phyloP scores from a whole-genome alignment of 305 asterid species.

The Fraxinus velutina region DNA sequence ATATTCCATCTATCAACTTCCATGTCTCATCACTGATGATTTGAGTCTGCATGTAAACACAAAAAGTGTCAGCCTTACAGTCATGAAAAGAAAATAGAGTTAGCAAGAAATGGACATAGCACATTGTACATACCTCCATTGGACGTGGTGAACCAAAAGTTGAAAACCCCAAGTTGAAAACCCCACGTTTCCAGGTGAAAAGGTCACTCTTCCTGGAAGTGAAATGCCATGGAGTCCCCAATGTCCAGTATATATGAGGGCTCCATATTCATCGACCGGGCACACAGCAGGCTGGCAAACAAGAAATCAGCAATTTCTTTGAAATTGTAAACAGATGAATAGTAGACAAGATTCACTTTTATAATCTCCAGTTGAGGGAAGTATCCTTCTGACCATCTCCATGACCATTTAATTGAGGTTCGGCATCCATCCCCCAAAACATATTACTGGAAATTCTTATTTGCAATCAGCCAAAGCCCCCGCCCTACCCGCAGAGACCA shows the following conservation, averaged over 20 bases:
- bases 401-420: background rate
- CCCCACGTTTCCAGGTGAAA: conserved; percentile 80
- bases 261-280: too few relatives aligned
- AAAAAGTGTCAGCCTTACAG: conserved; percentile 8
- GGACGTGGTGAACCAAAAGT: conserved; percentile 96
- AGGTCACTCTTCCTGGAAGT: conserved; percentile 94
- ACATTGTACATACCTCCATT: conserved; percentile 55
- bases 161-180: conserved; percentile 45
- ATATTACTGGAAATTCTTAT: background rate
- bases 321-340: background rate
- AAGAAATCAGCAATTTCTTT: too few relatives aligned
- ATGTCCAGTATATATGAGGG: too few relatives aligned
- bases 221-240: conserved; percentile 55
- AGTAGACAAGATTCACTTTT: background rate
- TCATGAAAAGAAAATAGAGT: background rate
- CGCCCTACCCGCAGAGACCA: background rate
- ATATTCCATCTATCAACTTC: conserved; percentile 75
- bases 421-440: background rate
- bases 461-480: background rate
- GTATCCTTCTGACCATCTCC: background rate
- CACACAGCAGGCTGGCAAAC: too few relatives aligned
- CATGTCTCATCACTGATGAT: conserved; percentile 79
- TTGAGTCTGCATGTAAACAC: conserved; percentile 64
- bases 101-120: conserved; percentile 1
- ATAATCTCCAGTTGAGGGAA: background rate